Evolutionary conservation across 345 rosid species (phyloP).

Genomic region (Durio zibethinus): DNA sequence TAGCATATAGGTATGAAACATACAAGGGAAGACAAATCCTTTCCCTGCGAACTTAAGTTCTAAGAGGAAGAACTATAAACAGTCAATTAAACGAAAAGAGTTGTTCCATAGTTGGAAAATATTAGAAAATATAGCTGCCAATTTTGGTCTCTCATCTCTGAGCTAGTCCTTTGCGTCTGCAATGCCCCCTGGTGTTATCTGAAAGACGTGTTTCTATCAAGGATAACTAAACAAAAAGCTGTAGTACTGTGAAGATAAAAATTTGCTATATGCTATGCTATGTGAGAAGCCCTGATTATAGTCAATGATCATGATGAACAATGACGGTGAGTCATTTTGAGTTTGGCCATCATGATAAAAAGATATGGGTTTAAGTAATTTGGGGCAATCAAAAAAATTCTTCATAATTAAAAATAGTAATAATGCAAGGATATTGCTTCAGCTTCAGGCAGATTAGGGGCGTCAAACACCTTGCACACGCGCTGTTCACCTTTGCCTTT

Average conservation of each 20-base stretch:
- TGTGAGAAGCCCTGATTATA: not conserved
- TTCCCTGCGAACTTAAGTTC: not conserved
- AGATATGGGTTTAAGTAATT: not conserved
- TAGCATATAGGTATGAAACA: not conserved
- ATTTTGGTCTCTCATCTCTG: not conserved
- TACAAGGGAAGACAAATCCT: not conserved
- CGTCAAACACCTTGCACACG: slow-evolving; percentile 90
- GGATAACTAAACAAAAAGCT: slow-evolving; percentile 23
- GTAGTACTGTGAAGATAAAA: not conserved
- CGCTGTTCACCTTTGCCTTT: slow-evolving; percentile 93
- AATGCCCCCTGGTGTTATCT: slow-evolving; percentile 84
- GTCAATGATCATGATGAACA: not conserved
- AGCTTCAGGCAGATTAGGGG: slow-evolving; percentile 63
- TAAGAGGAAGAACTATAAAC: not conserved
- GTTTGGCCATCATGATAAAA: not conserved
- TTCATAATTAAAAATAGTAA: not conserved
- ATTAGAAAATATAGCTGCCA: not conserved
- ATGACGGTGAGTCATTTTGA: not conserved
- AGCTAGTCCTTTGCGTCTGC: slow-evolving; percentile 78
- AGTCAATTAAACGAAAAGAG: not conserved
- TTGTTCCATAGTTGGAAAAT: not conserved
- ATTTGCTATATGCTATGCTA: not conserved
- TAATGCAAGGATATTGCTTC: slow-evolving; percentile 83
- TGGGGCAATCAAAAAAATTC: not conserved
- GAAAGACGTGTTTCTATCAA: slow-evolving; percentile 57